Evolutionary conservation across 495 filamentous ascomycete species (phyloP), one percentile per base, ranked within the genome.

Genomic region (Cercophora newfieldiana): DNA sequence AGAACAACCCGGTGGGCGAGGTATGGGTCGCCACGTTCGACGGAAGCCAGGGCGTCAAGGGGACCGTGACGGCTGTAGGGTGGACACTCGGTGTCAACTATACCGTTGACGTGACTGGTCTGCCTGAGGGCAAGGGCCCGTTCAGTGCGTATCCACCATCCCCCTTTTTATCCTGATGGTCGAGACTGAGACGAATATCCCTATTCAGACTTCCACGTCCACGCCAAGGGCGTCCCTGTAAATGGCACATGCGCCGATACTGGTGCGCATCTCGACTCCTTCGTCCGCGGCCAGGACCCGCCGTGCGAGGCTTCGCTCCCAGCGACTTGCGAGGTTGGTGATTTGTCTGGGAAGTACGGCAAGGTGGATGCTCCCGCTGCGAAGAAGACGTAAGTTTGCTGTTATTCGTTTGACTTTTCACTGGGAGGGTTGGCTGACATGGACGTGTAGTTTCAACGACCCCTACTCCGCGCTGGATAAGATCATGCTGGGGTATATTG

Each of bases 311-410:
- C 78, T 14, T 75, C 76, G 14, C 69, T 78, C 55, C 90, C 91
- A 1, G 68, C 86, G 66, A 89, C 86, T 0, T 97, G 92, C 76
- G 87, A 95, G 77, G 87, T 91, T 24, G 92, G 92, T 53, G 92
- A 97, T 77, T 74, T 95, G 49, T 84, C 86, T 50, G 93, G 93
- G 63, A 97, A 96, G 80, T 87, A 94, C 65, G 90, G 89, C 48
- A 83, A 83, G 55, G 86, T 92, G 67, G 76, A 76, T 1, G 74
- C 82, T 26, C 75, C 79, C 19, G 55, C 25, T 24, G 75, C 73
- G 47, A 50, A 66, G 5, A 86, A 78, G 75, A 70, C 61, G 28
- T 74, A 49, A 72, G 70, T 67, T 4, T n/a, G 10, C 18, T 7
- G 16, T 5, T 37, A 10, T 51, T 19, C 3, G 33, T 8, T 18